phyloP scores from a whole-genome alignment of 768 basidiomycete genomes.

The Boletus edulis region DNA sequence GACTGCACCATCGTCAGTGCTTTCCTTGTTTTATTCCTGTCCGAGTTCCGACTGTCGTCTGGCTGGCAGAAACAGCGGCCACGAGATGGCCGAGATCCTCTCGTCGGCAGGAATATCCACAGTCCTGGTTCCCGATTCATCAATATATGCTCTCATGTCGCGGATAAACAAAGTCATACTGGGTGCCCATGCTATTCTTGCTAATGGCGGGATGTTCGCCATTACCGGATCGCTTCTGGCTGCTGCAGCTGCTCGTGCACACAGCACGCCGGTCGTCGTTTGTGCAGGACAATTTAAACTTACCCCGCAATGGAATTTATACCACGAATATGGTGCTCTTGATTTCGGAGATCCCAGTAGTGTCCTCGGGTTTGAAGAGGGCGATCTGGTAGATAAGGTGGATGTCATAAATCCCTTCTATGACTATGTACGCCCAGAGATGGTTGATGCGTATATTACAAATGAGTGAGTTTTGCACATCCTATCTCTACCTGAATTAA shows the following conservation, averaged over 20 bases:
- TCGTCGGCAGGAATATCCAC: constrained; percentile 83
- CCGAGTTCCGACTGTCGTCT: constrained; percentile 1
- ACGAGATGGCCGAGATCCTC: constrained; percentile 78
- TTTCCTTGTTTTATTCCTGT: not conserved
- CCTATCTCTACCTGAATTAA: constrained; percentile 4
- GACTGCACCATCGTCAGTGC: constrained; percentile 84
- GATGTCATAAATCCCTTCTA: constrained; percentile 96
- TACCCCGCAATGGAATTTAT: constrained; percentile 86
- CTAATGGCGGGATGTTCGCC: constrained; percentile 95
- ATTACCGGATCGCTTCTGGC: constrained; percentile 82
- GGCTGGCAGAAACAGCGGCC: constrained; percentile 70
- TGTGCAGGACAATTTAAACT: constrained; percentile 97
- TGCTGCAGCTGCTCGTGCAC: constrained; percentile 83
- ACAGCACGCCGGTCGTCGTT: constrained; percentile 90
- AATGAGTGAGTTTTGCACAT: constrained; percentile 75
- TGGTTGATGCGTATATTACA: constrained; percentile 92
- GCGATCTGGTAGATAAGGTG: constrained; percentile 77
- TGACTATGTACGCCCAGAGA: constrained; percentile 91
- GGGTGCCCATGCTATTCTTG: constrained; percentile 92
- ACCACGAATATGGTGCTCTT: constrained; percentile 80
- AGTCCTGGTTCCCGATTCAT: constrained; percentile 96
- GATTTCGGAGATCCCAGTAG: constrained; percentile 75
- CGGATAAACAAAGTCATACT: constrained; percentile 96
- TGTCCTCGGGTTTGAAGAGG: constrained; percentile 73
- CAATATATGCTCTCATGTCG: constrained; percentile 94